These are phyloP conservation scores for Pestalotiopsis sp. DNA, from an alignment of 2,329 filamentous ascomycete species.

Conservation along the genomic window DNA sequence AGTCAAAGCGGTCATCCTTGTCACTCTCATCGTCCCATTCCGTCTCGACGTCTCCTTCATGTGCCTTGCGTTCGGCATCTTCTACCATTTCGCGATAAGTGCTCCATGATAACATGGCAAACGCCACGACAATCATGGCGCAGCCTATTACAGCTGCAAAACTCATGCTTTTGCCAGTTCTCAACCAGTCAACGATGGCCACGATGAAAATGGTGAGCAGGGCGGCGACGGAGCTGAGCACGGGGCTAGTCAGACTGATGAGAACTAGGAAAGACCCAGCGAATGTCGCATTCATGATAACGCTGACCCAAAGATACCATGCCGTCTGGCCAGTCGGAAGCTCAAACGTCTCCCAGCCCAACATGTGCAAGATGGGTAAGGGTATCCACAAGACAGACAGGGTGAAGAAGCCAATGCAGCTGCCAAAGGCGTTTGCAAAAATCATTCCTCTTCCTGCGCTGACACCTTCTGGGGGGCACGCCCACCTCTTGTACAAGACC, in stretches of 20 bases:
- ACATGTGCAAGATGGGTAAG: slow-evolving; percentile 78
- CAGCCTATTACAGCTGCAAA: slow-evolving; percentile 81
- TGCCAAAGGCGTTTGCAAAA: slow-evolving; percentile 92
- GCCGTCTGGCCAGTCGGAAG: slow-evolving; percentile 78
- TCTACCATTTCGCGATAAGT: slow-evolving; percentile 94
- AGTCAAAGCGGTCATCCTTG: slow-evolving; percentile 32
- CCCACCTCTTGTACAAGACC: slow-evolving; percentile 90
- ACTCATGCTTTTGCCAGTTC: slow-evolving; percentile 77
- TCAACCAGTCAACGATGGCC: slow-evolving; percentile 84
- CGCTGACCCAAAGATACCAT: slow-evolving; percentile 77
- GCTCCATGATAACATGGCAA: slow-evolving; percentile 84
- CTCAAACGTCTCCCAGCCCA: slow-evolving; percentile 81
- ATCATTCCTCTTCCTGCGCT: slow-evolving; percentile 88
- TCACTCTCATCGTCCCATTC: slow-evolving; percentile 49
- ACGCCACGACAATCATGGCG: slow-evolving; percentile 83
- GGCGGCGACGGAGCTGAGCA: slow-evolving; percentile 89
- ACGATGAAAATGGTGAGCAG: slow-evolving; percentile 97
- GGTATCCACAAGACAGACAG: slow-evolving; percentile 89
- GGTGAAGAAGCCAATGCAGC: slow-evolving; percentile 85
- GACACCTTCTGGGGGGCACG: slow-evolving; percentile 89
- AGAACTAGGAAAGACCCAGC: slow-evolving; percentile 91
- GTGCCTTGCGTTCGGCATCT: slow-evolving; percentile 65
- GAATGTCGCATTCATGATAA: slow-evolving; percentile 87
- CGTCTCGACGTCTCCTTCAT: slow-evolving; percentile 34
- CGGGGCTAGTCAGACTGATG: slow-evolving; percentile 89